phyloP scores from a whole-genome alignment of 805 yeast genomes.

The Yarrowia bubula region DNA sequence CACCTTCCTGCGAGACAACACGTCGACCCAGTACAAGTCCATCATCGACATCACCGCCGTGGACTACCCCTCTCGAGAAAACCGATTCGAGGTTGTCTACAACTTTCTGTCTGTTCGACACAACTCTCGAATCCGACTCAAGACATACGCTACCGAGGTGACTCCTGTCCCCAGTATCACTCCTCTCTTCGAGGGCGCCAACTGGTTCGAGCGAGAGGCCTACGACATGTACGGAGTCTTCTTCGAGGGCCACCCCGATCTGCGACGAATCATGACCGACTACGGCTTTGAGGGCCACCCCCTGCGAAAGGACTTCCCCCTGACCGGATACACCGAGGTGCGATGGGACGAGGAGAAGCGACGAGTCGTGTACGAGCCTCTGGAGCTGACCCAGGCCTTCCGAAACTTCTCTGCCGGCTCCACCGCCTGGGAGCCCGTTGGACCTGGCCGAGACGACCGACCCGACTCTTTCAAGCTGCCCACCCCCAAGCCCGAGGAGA shows the following conservation, averaged over 20 bases:
- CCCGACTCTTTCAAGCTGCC: constrained; percentile 83
- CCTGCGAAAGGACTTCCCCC: constrained; percentile 86
- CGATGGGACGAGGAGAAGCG: constrained; percentile 88
- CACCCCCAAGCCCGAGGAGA: constrained; percentile 71
- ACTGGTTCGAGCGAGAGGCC: constrained; percentile 89
- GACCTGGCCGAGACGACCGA: constrained; percentile 77
- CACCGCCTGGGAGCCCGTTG: constrained; percentile 89
- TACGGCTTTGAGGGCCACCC: constrained; percentile 94
- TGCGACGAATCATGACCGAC: constrained; percentile 86
- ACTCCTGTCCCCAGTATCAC: constrained; percentile 77
- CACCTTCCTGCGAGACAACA: constrained; percentile 70
- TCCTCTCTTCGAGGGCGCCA: constrained; percentile 72
- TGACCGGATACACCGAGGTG: constrained; percentile 87
- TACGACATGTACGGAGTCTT: constrained; percentile 85
- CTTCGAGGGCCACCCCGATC: constrained; percentile 85
- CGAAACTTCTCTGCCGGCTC: constrained; percentile 87
- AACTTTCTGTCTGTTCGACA: constrained; percentile 76
- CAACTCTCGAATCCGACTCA: constrained; percentile 83
- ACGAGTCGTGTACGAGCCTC: constrained; percentile 84
- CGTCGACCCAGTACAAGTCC: constrained; percentile 74
- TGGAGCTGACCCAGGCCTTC: constrained; percentile 89
- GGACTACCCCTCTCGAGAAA: constrained; percentile 78
- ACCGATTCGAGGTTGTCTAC: constrained; percentile 85
- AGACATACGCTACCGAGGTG: constrained; percentile 82
- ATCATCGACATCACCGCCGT: constrained; percentile 82